These are phyloP conservation scores for Endotrypanum monterogeii DNA, from an alignment of 208 protist genomes.

Conservation along the genomic window DNA sequence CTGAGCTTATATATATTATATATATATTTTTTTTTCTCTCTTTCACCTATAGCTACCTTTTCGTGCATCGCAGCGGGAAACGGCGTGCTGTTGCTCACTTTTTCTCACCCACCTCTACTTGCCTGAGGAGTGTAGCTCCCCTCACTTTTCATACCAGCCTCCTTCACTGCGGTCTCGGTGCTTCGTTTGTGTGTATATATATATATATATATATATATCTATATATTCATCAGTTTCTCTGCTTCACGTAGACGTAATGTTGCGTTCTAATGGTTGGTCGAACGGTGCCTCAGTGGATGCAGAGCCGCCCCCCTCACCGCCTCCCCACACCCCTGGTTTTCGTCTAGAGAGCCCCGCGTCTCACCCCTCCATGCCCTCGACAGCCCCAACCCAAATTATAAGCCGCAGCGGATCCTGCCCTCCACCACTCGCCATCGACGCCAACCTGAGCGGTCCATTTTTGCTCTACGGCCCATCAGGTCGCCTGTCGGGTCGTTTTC, in stretches of 20 bases:
- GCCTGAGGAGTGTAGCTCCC: neutral
- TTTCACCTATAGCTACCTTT: neutral
- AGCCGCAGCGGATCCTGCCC: constrained; percentile 10
- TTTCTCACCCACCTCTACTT: neutral
- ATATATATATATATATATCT: neutral
- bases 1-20: neutral
- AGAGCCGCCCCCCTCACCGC: constrained; percentile 14
- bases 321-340: constrained; percentile 5
- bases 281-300: neutral
- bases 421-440: neutral
- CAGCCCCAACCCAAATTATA: constrained; percentile 18
- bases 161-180: neutral
- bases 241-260: neutral
- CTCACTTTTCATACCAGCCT: neutral
- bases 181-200: neutral
- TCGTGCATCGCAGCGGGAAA: neutral
- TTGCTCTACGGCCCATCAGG: constrained; percentile 29
- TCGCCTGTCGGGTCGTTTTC: constrained; percentile 15
- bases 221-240: neutral
- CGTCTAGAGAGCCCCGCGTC: neutral
- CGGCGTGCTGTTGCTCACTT: neutral
- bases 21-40: too few relatives aligned
- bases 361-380: constrained; percentile 13
- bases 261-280: neutral
- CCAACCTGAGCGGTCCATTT: constrained; percentile 15